A percentile compares a stretch with the other conserved stretches of the same genome.
Conservation (phyloP, 1,284 basidiomycete genomes). For the Heliocybe sulcata region DNA sequence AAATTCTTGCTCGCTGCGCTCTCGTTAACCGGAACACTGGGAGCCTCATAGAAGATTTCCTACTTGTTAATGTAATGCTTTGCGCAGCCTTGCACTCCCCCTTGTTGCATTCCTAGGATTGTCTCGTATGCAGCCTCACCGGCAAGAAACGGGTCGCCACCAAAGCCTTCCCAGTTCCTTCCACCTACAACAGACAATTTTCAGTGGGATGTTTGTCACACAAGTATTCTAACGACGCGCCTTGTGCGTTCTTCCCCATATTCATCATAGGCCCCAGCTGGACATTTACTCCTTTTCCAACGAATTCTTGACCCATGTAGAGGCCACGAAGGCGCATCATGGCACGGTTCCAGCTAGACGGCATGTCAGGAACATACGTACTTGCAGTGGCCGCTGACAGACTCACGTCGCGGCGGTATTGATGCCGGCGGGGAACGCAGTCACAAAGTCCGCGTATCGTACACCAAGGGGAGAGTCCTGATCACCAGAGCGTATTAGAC, state of each 20-base stretch:
- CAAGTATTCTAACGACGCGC: neutral
- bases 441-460: conserved; percentile 40
- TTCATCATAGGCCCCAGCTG: conserved; percentile 28
- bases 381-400: neutral
- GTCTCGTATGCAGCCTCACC: conserved; percentile 60
- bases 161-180: conserved; percentile 3
- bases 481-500: neutral
- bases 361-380: neutral
- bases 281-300: conserved; percentile 43
- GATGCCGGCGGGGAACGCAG: conserved; percentile 44
- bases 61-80: conserved; percentile 64
- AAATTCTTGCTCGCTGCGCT: conserved; percentile 31
- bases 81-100: conserved; percentile 56
- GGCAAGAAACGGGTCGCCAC: conserved; percentile 50
- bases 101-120: conserved; percentile 53
- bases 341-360: neutral
- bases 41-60: too few species aligned
- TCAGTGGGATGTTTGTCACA: neutral
- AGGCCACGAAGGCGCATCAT: conserved; percentile 30
- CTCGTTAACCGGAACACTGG: neutral
- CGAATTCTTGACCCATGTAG: conserved; percentile 43
- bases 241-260: neutral
- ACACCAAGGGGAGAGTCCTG: conserved; percentile 44
- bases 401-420: conserved; percentile 5
- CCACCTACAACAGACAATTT: neutral